Evolutionary conservation across 1,284 basidiomycete genomes (phyloP), one percentile per base, ranked within the genome.

Genomic region (Ustilago esculenta): DNA sequence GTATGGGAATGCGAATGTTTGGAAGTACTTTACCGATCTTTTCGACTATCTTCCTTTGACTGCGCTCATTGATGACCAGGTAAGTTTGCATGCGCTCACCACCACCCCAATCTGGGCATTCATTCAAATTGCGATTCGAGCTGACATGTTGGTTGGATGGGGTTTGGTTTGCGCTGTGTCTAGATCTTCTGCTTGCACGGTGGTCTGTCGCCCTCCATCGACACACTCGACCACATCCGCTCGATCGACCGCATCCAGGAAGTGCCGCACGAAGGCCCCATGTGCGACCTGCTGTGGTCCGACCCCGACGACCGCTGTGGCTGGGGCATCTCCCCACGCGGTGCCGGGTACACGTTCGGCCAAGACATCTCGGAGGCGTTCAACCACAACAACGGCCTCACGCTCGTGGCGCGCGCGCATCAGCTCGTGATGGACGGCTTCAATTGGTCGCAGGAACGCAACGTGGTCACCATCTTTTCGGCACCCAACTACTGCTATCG

Each of bases 381-480:
- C 85, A 95, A 98, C 84, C 96, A 98, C 84, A 98, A 98, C 85
- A 99, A 99, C 81, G 96, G 95, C 25, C 85, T 99, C 55, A 98
- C 95, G 43, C 88, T 99, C 53, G 94, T 99, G 18, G 84, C 83
- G 24, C 66, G 83, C 32, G 80, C 75, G 25, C 79, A 81, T 66
- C 76, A 76, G 57, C 85, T 98, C 59, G 95, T 98, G 72, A 98
- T 98, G 95, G 95, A 98, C 85, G 94, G 94, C 88, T 87, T 83
- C 84, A 95, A 94, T 82, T 98, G 95, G 94, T 94, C 94, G 66
- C 95, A 98, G 85, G 95, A 98, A 85, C 88, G 94, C 82, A 98
- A 98, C 82, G 96, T 98, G n/a, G 95, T 98, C 70, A 98, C 95
- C 41, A 98, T 98, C 82, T 98, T 98, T 86, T 97, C 94, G 70